Conservation (phyloP, 1,139 yeast species). For the Yamadazyma triangularis region DNA sequence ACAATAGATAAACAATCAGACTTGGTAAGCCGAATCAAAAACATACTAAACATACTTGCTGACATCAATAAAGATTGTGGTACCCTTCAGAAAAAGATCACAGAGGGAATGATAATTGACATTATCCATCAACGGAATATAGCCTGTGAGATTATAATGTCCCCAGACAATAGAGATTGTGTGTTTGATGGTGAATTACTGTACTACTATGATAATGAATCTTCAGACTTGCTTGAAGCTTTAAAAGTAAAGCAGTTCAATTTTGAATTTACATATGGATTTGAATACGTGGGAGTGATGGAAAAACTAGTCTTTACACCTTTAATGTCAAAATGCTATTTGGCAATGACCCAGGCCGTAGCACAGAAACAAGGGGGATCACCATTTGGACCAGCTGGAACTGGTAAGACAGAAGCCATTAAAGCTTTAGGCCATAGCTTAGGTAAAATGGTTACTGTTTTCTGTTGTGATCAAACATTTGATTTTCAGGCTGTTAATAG, state of each 20-base stretch:
- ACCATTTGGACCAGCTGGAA: constrained; percentile 96
- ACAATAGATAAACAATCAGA: neutral
- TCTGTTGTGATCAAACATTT: constrained; percentile 88
- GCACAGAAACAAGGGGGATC: constrained; percentile 81
- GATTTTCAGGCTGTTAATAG: constrained; percentile 80
- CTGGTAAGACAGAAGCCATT: constrained; percentile 91
- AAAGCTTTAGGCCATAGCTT: constrained; percentile 79
- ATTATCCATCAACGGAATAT: constrained; percentile 57
- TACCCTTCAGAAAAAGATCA: constrained; percentile 38
- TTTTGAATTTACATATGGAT: constrained; percentile 59
- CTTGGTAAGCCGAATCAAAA: neutral
- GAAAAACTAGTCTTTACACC: constrained; percentile 79
- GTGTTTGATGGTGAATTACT: constrained; percentile 39
- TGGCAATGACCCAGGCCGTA: constrained; percentile 72
- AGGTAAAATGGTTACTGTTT: constrained; percentile 80
- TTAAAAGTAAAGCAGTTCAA: constrained; percentile 52
- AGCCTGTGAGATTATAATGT: constrained; percentile 10
- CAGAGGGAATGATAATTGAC: constrained; percentile 63
- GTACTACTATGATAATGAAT: constrained; percentile 32
- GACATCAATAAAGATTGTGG: constrained; percentile 17
- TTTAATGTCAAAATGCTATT: constrained; percentile 57
- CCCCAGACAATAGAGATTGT: neutral
- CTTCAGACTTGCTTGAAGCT: constrained; percentile 22
- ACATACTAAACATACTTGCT: constrained; percentile 2
- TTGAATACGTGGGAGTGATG: constrained; percentile 76